Percentiles rank a stretch among this genome's conserved stretches.
Evolutionary conservation across 2,329 filamentous ascomycete genomes (phyloP).

Genomic region (Rosellinia necatrix): DNA sequence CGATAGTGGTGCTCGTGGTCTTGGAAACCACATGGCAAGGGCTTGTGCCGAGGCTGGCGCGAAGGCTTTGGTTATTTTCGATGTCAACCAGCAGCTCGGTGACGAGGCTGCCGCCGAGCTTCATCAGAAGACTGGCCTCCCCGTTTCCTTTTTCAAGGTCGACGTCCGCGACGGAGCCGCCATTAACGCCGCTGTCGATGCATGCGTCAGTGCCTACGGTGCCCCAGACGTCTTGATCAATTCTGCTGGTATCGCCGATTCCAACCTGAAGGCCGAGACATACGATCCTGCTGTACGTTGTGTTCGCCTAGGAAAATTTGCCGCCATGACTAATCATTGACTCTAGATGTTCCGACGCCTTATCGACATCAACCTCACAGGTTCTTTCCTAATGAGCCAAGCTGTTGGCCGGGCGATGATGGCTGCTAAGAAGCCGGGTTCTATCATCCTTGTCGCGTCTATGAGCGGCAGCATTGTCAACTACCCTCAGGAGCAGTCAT

Average conservation of each 20-base stretch:
- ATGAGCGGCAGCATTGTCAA: conserved; percentile 87
- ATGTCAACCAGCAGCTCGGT: conserved; percentile 76
- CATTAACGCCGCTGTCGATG: conserved; percentile 71
- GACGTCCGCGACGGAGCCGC: conserved; percentile 74
- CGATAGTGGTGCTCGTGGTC: conserved; percentile 73
- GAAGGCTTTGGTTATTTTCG: conserved; percentile 74
- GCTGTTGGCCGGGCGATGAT: conserved; percentile 76
- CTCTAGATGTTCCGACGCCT: conserved; percentile 71
- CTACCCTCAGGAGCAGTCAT: conserved; percentile 81
- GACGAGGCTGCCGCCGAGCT: conserved; percentile 72
- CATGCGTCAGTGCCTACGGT: conserved; percentile 69
- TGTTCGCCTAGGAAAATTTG: too few relatives aligned
- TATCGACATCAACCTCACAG: conserved; percentile 82
- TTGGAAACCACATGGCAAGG: conserved; percentile 80
- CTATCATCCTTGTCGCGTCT: conserved; percentile 75
- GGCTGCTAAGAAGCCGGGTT: conserved; percentile 69
- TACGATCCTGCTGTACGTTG: conserved; percentile 63
- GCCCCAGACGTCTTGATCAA: conserved; percentile 77
- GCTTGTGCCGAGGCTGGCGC: conserved; percentile 77
- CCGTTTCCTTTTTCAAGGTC: conserved; percentile 77
- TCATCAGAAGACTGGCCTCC: conserved; percentile 72
- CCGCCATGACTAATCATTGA: not conserved
- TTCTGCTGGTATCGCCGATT: conserved; percentile 79
- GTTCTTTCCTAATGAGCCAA: conserved; percentile 78
- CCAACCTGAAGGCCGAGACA: conserved; percentile 80